Conservation (phyloP, 2,329 filamentous ascomycete genomes). For the Cylindrodendrum hubeiense region DNA sequence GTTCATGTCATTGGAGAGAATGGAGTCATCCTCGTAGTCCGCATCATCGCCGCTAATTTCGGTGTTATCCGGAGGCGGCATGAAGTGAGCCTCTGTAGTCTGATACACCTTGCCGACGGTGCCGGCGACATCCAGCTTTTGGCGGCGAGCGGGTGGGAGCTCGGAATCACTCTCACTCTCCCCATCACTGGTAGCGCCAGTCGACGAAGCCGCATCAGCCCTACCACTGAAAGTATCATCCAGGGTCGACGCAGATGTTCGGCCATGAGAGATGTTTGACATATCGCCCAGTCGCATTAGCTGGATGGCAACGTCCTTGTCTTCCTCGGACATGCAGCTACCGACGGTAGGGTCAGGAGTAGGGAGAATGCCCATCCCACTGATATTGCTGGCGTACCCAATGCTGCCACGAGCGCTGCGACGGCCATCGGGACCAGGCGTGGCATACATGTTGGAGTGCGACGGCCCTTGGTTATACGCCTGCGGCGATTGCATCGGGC, state of each 20-base stretch:
- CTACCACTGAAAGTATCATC: conserved; percentile 94
- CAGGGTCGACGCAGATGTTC: conserved; percentile 91
- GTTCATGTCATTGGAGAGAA: conserved; percentile 53
- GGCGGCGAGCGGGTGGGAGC: conserved; percentile 68
- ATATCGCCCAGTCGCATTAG: conserved; percentile 96
- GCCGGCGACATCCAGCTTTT: conserved; percentile 63
- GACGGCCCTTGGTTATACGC: conserved; percentile 68
- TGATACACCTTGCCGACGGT: conserved; percentile 61
- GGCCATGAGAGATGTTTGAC: conserved; percentile 91
- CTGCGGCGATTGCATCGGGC: conserved; percentile 86
- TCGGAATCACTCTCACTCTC: conserved; percentile 77
- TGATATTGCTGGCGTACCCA: conserved; percentile 62
- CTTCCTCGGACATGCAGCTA: conserved; percentile 96
- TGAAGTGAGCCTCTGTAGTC: conserved; percentile 66
- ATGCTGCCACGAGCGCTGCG: conserved; percentile 73
- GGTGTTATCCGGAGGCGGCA: conserved; percentile 63
- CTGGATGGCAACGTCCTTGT: conserved; percentile 93
- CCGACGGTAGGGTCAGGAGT: conserved; percentile 98
- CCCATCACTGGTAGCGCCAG: conserved; percentile 84
- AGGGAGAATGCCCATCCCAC: conserved; percentile 73
- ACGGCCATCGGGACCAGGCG: conserved; percentile 71
- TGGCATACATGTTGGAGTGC: conserved; percentile 71
- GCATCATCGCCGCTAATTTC: conserved; percentile 51
- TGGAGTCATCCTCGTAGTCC: conserved; percentile 51
- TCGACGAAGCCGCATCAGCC: conserved; percentile 87